Evolutionary conservation across 768 basidiomycete genomes (phyloP).

Genomic region (Hericium erinaceus): DNA sequence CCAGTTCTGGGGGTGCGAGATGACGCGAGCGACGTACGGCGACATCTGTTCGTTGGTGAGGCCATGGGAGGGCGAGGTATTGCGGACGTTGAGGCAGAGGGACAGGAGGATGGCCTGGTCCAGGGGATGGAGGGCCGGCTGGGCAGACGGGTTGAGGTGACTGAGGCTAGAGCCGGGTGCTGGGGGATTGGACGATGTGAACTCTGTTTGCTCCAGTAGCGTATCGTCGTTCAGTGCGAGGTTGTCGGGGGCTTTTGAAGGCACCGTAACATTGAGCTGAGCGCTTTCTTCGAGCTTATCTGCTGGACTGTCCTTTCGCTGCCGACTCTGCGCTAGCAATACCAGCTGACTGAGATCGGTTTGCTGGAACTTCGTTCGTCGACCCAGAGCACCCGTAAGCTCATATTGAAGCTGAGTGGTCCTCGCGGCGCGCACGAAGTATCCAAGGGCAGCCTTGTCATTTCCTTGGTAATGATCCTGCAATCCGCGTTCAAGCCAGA

Average conservation of each 20-base stretch:
- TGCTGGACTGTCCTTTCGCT: background rate
- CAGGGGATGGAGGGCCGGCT: slow-evolving; percentile 83
- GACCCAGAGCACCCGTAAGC: slow-evolving; percentile 87
- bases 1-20: slow-evolving; percentile 90
- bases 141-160: slow-evolving; percentile 74
- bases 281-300: slow-evolving; percentile 2
- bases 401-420: slow-evolving; percentile 79
- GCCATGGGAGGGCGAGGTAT: slow-evolving; percentile 83
- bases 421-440: slow-evolving; percentile 69
- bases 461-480: slow-evolving; percentile 67
- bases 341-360: slow-evolving; percentile 83
- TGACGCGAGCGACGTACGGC: slow-evolving; percentile 84
- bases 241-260: slow-evolving; percentile 54
- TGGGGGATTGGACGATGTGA: slow-evolving; percentile 62
- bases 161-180: slow-evolving; percentile 37
- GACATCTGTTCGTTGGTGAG: slow-evolving; percentile 88
- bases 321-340: slow-evolving; percentile 82
- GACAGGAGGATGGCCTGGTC: slow-evolving; percentile 91
- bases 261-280: slow-evolving; percentile 1
- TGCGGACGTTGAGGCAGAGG: slow-evolving; percentile 83
- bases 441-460: slow-evolving; percentile 69
- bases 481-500: slow-evolving; percentile 71
- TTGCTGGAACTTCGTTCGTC: slow-evolving; percentile 89
- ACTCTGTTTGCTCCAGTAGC: slow-evolving; percentile 87
- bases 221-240: slow-evolving; percentile 91